A percentile compares a stretch with the other conserved stretches of the same genome.
These are phyloP conservation scores for Taphrina sp. DNA, from an alignment of 1,139 yeast genomes.

Conservation along the genomic window DNA sequence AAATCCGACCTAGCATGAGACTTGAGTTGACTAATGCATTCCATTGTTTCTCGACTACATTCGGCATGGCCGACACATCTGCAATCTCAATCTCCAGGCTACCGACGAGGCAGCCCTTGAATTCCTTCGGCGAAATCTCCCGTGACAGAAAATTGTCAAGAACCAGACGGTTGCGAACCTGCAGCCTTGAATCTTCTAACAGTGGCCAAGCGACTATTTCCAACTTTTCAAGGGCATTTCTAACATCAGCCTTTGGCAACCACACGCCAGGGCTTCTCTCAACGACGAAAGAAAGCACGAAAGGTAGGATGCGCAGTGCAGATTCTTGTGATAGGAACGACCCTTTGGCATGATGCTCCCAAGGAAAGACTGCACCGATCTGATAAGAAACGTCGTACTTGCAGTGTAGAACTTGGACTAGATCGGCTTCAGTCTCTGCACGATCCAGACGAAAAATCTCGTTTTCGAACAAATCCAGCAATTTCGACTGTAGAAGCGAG, in stretches of 20 bases:
- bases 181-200: conserved; percentile 38
- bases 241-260: conserved; percentile 60
- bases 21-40: conserved; percentile 61
- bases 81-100: background rate
- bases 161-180: conserved; percentile 46
- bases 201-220: conserved; percentile 62
- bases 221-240: conserved; percentile 67
- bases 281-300: conserved; percentile 62
- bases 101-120: conserved; percentile 4
- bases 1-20: conserved; percentile 67
- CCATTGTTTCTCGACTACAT: background rate
- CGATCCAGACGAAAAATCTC: conserved; percentile 52
- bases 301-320: conserved; percentile 59
- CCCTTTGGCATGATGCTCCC: conserved; percentile 62
- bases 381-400: conserved; percentile 67
- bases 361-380: conserved; percentile 60
- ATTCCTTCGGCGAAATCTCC: conserved; percentile 18
- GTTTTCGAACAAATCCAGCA: conserved; percentile 60
- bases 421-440: conserved; percentile 54
- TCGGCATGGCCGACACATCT: background rate
- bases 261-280: conserved; percentile 56
- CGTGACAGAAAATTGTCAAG: conserved; percentile 55
- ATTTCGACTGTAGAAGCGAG: conserved; percentile 60
- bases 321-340: conserved; percentile 50
- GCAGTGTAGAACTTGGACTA: conserved; percentile 75